Base-by-base conservation (phyloP, 176 grass and related monocot genomes). In the Aegilops speltoides region DNA sequence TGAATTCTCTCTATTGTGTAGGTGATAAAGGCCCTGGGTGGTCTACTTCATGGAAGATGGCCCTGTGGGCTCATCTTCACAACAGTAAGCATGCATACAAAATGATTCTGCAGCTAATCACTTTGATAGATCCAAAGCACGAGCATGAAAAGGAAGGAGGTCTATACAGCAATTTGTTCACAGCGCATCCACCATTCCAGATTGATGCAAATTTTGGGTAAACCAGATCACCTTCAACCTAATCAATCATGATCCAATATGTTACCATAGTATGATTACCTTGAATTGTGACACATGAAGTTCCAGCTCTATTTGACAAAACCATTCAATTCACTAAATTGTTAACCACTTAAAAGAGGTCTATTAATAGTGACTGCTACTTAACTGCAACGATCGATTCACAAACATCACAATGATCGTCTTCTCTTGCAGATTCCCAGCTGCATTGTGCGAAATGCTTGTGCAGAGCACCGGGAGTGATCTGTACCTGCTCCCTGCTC, bases 1-100 rank as follows among this genome's bases (percentile, higher is more conserved):
- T 87, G 66, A 87, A 36, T 83, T 73, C 50, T 76, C 64, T 40
- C 64, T 32, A 48, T 74, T 86, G 17, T 15, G 64, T 88, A 95
- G 93, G 96, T 81, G 93, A 94, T 73, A 79, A 88, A 54, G 96
- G 96, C 74, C 96, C 96, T 69, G 96, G 88, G 14, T 98, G 96
- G 96, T 98, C 96, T 41, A 98, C 91, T 83, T 85, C 94, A 86
- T 98, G 96, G 96, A 98, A 98, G 86, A 95, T 98, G 93, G 91
- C 91, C 59, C 83, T 95, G 80, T 95, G 93, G 96, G 93, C 96
- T 57, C 89, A 57, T 76, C 81, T 98, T 89, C 93, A 66, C 81
- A 95, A 92, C 75, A 91, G 86, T 69, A 82, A 98, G 34, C 93
- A 98, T 83, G 93, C 96, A 68, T 95, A 98, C 82, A 92, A 82